phyloP scores from a whole-genome alignment of 768 basidiomycete genomes.

The Flagelloscypha sp. region DNA sequence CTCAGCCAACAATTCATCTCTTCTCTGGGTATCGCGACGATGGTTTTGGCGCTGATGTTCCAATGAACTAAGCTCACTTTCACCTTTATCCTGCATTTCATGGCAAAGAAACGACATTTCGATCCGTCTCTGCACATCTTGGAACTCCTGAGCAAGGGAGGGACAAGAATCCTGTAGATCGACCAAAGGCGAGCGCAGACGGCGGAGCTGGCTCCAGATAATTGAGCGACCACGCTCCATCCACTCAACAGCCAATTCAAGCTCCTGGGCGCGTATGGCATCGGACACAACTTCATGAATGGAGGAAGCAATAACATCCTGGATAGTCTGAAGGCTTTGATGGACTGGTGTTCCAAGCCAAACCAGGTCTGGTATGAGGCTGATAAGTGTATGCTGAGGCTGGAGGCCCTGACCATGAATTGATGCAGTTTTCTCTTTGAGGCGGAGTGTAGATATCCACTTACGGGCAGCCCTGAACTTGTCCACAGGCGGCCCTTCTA shows the following conservation, averaged over 20 bases:
- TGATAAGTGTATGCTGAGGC: slow-evolving; percentile 7
- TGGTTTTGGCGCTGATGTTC: too few relatives aligned
- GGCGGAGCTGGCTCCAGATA: slow-evolving; percentile 46
- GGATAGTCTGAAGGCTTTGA: slow-evolving; percentile 15
- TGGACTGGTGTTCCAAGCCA: slow-evolving; percentile 15
- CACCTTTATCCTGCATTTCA: too few relatives aligned
- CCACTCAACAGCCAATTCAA: slow-evolving; percentile 8
- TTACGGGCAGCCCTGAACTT: too few relatives aligned
- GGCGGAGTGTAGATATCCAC: slow-evolving; percentile 11
- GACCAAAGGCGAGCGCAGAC: slow-evolving; percentile 78
- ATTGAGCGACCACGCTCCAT: slow-evolving; percentile 10
- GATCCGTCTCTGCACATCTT: too few relatives aligned
- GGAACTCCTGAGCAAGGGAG: slow-evolving; percentile 3
- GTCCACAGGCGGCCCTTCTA: too few relatives aligned
- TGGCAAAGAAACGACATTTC: too few relatives aligned
- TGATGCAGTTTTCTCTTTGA: slow-evolving; percentile 16
- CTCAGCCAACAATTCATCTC: background rate
- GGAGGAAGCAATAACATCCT: slow-evolving; percentile 15
- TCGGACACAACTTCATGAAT: too few relatives aligned
- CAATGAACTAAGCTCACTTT: too few relatives aligned
- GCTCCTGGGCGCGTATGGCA: too few relatives aligned
- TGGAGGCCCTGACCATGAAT: slow-evolving; percentile 14
- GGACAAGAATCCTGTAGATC: slow-evolving; percentile 32
- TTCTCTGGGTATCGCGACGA: background rate
- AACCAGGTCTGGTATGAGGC: slow-evolving; percentile 10